Conservation (phyloP, 805 yeast genomes). For the Ogataea pini region DNA sequence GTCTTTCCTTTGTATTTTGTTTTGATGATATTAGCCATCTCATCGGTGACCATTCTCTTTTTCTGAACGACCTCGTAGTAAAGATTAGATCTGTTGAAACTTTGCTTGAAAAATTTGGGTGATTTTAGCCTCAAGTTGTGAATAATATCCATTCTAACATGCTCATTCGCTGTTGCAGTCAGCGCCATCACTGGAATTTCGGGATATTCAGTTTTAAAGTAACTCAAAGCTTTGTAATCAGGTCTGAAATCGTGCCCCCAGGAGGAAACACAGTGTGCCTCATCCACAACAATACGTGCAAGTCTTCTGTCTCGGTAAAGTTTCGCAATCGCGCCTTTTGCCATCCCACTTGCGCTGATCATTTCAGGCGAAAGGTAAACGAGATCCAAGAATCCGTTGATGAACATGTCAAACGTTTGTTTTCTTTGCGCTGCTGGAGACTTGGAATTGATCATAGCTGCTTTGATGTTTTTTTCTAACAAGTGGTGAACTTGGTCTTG, state of each 20-base stretch:
- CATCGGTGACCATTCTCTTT: slow-evolving; percentile 52
- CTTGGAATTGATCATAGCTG: slow-evolving; percentile 86
- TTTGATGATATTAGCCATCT: slow-evolving; percentile 58
- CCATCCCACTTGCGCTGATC: slow-evolving; percentile 73
- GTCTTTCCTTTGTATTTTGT: slow-evolving; percentile 55
- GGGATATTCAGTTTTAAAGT: slow-evolving; percentile 73
- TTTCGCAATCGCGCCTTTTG: slow-evolving; percentile 60
- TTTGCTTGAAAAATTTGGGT: slow-evolving; percentile 76
- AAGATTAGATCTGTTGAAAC: slow-evolving; percentile 87
- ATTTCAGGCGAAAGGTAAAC: slow-evolving; percentile 94
- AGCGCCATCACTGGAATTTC: slow-evolving; percentile 90
- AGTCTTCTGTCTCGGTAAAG: slow-evolving; percentile 57
- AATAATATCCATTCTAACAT: slow-evolving; percentile 81
- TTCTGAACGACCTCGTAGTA: slow-evolving; percentile 77
- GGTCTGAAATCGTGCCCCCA: slow-evolving; percentile 99
- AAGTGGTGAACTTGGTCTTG: slow-evolving; percentile 94
- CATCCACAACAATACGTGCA: slow-evolving; percentile 92
- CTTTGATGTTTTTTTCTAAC: slow-evolving; percentile 62
- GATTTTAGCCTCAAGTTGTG: slow-evolving; percentile 66
- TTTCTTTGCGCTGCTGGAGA: slow-evolving; percentile 63
- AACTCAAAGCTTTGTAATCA: slow-evolving; percentile 80
- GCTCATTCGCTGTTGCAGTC: slow-evolving; percentile 95
- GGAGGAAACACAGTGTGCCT: slow-evolving; percentile 96
- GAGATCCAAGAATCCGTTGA: slow-evolving; percentile 67
- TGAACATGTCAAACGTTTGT: slow-evolving; percentile 60